Conservation (phyloP, 768 basidiomycete genomes). For the Rubroboletus pulcherrimus region DNA sequence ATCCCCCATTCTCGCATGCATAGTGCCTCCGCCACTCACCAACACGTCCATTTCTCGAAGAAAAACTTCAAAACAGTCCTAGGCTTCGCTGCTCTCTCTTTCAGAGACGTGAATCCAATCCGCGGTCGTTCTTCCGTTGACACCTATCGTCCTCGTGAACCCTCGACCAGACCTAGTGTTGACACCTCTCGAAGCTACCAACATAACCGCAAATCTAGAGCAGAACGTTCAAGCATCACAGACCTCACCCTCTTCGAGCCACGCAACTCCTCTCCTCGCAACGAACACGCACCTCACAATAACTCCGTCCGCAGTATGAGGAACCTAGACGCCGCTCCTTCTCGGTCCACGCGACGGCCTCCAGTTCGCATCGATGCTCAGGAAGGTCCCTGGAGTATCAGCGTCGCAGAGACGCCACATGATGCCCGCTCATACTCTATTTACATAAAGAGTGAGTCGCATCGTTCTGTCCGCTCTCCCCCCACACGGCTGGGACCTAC, state of each 20-base stretch:
- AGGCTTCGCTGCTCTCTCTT: conserved; percentile 38
- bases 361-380: conserved; percentile 65
- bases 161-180: conserved; percentile 40
- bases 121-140: conserved; percentile 30
- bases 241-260: conserved; percentile 42
- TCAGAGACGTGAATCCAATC: conserved; percentile 33
- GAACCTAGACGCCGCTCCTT: conserved; percentile 40
- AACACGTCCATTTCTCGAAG: conserved; percentile 35
- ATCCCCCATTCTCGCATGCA: conserved; percentile 38
- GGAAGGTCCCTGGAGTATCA: conserved; percentile 84
- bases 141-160: conserved; percentile 24
- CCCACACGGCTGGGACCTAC: conserved; percentile 15
- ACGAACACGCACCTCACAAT: conserved; percentile 29
- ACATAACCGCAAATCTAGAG: conserved; percentile 33
- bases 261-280: conserved; percentile 31
- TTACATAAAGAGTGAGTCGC: conserved; percentile 82
- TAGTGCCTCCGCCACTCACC: conserved; percentile 37
- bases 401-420: conserved; percentile 81
- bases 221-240: conserved; percentile 36
- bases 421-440: conserved; percentile 67
- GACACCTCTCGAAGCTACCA: conserved; percentile 41
- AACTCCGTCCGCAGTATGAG: conserved; percentile 40
- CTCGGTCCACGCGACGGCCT: conserved; percentile 41
- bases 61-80: conserved; percentile 49
- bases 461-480: conserved; percentile 22